phyloP scores from a whole-genome alignment of 495 filamentous ascomycete genomes.

The Penicillium arizonense region DNA sequence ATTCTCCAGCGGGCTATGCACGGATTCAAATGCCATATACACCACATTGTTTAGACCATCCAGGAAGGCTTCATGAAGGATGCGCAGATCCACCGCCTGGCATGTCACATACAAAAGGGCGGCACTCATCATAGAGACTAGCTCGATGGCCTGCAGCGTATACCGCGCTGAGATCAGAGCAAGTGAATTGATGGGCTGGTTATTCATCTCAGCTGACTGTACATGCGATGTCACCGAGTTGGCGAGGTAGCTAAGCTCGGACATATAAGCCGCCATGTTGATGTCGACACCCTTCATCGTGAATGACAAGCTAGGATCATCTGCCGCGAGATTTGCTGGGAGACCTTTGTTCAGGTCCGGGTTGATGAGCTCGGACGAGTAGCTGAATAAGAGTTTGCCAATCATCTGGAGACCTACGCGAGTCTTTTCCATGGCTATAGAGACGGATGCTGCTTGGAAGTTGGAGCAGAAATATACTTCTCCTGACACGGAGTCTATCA shows the following conservation, averaged over 20 bases:
- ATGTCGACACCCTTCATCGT: slow-evolving; percentile 62
- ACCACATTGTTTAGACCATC: not conserved
- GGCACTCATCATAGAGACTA: too few species aligned
- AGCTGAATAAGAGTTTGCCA: slow-evolving; percentile 55
- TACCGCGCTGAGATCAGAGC: slow-evolving; percentile 55
- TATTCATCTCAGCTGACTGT: slow-evolving; percentile 54
- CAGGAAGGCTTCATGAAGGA: slow-evolving; percentile 27
- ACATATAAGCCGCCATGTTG: slow-evolving; percentile 60
- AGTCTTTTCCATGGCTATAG: slow-evolving; percentile 64
- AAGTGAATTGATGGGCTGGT: slow-evolving; percentile 58
- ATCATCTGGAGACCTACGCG: slow-evolving; percentile 53
- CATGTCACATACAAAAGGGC: too few species aligned
- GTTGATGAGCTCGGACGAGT: slow-evolving; percentile 58
- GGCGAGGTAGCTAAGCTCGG: slow-evolving; percentile 52
- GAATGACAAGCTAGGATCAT: slow-evolving; percentile 53
- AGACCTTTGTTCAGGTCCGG: slow-evolving; percentile 53
- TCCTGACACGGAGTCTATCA: slow-evolving; percentile 40
- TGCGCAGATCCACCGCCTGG: not conserved
- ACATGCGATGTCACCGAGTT: slow-evolving; percentile 51
- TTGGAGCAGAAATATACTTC: slow-evolving; percentile 57
- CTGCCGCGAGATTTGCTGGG: slow-evolving; percentile 54
- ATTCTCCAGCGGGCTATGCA: too few species aligned
- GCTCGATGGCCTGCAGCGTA: slow-evolving; percentile 31
- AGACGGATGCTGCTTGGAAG: slow-evolving; percentile 59
- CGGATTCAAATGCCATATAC: not conserved